phyloP scores from a whole-genome alignment of 139 green algal genomes.

The Haematococcus lacustris region DNA sequence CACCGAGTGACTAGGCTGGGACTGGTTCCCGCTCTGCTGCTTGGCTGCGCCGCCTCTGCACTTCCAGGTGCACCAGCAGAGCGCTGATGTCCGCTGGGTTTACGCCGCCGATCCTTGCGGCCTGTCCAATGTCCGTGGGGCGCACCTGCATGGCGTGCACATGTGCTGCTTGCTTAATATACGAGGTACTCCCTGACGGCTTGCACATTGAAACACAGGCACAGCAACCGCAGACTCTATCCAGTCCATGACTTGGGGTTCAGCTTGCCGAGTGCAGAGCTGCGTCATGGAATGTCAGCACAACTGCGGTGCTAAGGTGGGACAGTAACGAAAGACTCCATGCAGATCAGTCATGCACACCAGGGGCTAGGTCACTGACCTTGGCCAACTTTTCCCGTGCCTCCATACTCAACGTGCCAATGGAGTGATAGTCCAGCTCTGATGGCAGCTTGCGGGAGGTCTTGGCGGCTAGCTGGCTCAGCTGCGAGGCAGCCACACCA shows the following conservation, averaged over 20 bases:
- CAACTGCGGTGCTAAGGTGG: not conserved
- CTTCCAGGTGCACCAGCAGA: conserved; percentile 86
- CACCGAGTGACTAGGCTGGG: too few species aligned
- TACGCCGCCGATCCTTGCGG: conserved; percentile 84
- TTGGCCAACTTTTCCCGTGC: conserved; percentile 85
- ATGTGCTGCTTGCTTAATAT: too few species aligned
- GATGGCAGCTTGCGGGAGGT: conserved; percentile 51
- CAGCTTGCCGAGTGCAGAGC: too few species aligned
- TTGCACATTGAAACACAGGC: too few species aligned
- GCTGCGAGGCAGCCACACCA: conserved; percentile 49
- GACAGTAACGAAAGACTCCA: not conserved
- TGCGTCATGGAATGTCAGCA: not conserved
- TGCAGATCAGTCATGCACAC: not conserved
- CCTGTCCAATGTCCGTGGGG: conserved; percentile 84
- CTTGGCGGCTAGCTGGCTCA: conserved; percentile 55
- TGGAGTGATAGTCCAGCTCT: conserved; percentile 70
- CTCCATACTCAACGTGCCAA: conserved; percentile 77
- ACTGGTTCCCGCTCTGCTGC: too few species aligned
- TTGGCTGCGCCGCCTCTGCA: conserved; percentile 21
- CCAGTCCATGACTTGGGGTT: too few species aligned
- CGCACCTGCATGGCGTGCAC: conserved; percentile 33
- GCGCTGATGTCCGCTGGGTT: conserved; percentile 89
- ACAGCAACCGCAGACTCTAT: too few species aligned
- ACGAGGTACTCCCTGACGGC: too few species aligned
- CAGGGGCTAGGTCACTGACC: conserved; percentile 15